A percentile compares a stretch with the other conserved stretches of the same genome.
Conservation (phyloP, 345 rosid species). For the Salix koriyanagi region DNA sequence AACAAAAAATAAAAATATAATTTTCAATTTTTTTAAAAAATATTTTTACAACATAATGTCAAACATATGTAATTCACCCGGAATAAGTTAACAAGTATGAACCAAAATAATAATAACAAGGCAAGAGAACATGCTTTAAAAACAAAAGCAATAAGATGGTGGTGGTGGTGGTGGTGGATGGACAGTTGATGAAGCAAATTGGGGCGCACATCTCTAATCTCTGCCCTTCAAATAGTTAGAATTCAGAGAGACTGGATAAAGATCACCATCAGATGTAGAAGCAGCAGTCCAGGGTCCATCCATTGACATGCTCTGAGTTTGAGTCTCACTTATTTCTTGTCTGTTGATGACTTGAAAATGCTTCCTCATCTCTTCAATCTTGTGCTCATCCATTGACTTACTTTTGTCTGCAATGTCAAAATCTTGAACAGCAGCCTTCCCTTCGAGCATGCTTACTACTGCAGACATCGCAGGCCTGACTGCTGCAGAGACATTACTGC, state of each 20-base stretch:
- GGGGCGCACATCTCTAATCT: background rate
- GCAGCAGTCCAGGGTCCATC: slow-evolving; percentile 33
- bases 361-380: slow-evolving; percentile 30
- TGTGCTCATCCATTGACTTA: background rate
- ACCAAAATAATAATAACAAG: too few relatives aligned
- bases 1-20: too few relatives aligned
- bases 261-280: slow-evolving; percentile 31
- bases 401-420: background rate
- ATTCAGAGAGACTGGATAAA: slow-evolving; percentile 25
- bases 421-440: slow-evolving; percentile 19
- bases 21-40: too few relatives aligned
- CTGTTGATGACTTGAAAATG: slow-evolving; percentile 21
- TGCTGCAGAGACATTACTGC: slow-evolving; percentile 12
- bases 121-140: too few relatives aligned
- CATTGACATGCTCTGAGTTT: slow-evolving; percentile 7
- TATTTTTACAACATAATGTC: accelerated
- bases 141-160: too few relatives aligned
- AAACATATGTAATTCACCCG: too few relatives aligned
- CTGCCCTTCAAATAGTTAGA: slow-evolving; percentile 13
- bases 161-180: too few relatives aligned
- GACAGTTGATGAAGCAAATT: too few relatives aligned
- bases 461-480: slow-evolving; percentile 20
- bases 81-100: too few relatives aligned
- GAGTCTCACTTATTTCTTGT: slow-evolving; percentile 4
- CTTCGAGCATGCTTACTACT: slow-evolving; percentile 28